phyloP scores from a whole-genome alignment of 148 eudicot genomes.

The Nepenthes gracilis region DNA sequence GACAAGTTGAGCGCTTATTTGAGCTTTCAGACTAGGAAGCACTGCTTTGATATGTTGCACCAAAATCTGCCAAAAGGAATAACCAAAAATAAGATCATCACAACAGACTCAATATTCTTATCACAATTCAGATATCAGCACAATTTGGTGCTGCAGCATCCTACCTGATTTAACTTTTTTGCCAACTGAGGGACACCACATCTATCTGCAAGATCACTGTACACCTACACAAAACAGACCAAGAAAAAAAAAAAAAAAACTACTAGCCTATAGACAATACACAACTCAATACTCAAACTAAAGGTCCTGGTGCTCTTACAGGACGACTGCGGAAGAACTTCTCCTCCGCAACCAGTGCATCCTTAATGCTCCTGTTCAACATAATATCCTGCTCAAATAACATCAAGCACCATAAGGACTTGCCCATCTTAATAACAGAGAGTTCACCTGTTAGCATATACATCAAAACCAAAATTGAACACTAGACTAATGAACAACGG shows the following conservation, averaged over 20 bases:
- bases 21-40: slow-evolving; percentile 38
- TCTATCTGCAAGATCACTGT: slow-evolving; percentile 23
- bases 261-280: neutral
- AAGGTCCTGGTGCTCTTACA: slow-evolving; percentile 13
- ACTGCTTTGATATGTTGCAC: slow-evolving; percentile 33
- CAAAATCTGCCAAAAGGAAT: slow-evolving; percentile 23
- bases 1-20: slow-evolving; percentile 25
- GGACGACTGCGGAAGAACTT: slow-evolving; percentile 33
- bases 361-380: slow-evolving; percentile 26
- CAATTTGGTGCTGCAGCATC: neutral
- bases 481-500: neutral
- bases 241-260: neutral
- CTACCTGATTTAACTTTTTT: slow-evolving; percentile 41
- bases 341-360: slow-evolving; percentile 36
- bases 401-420: neutral
- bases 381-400: slow-evolving; percentile 28
- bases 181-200: slow-evolving; percentile 46
- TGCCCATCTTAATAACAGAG: neutral
- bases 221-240: slow-evolving; percentile 16
- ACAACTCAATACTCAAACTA: neutral
- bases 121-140: neutral
- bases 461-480: neutral
- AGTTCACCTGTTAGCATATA: neutral
- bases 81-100: neutral
- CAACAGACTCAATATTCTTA: neutral